Evolutionary conservation across 108 stramenopile genomes (phyloP).

Genomic region (Skeletonema menzelii): DNA sequence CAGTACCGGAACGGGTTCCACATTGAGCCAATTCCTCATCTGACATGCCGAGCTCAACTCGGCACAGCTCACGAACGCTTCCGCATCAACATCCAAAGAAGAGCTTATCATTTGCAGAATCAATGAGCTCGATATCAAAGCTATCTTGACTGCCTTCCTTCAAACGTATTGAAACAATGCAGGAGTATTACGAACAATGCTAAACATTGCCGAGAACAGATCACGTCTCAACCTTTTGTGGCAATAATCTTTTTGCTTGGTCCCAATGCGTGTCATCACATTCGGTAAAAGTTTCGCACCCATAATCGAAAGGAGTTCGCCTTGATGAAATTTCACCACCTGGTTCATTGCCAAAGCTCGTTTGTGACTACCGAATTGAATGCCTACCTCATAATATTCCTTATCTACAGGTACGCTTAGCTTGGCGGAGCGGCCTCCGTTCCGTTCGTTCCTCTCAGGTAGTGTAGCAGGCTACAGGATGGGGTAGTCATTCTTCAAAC

Average conservation of each 20-base stretch:
- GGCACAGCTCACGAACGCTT: conserved; percentile 5
- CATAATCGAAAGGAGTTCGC: not conserved
- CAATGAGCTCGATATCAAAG: too few species aligned
- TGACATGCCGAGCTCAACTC: conserved; percentile 3
- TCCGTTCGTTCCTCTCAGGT: too few species aligned
- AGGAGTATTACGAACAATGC: conserved; percentile 1
- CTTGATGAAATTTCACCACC: not conserved
- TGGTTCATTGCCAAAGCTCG: not conserved
- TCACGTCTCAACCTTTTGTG: not conserved
- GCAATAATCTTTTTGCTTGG: not conserved
- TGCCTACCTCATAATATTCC: too few species aligned
- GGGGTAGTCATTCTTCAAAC: too few species aligned
- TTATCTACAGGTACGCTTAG: too few species aligned
- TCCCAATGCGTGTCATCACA: not conserved
- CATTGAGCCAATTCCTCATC: conserved; percentile 7
- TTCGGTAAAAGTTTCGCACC: not conserved
- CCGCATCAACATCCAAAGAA: conserved; percentile 1
- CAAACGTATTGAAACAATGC: not conserved
- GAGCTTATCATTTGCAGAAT: too few species aligned
- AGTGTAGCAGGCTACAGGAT: too few species aligned
- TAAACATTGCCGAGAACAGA: not conserved
- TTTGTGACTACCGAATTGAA: too few species aligned
- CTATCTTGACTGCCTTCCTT: too few species aligned
- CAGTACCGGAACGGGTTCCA: not conserved
- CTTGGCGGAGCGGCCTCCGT: too few species aligned